phyloP scores from a whole-genome alignment of 139 green algal species.

The Deuterostichococcus epilithicus region DNA sequence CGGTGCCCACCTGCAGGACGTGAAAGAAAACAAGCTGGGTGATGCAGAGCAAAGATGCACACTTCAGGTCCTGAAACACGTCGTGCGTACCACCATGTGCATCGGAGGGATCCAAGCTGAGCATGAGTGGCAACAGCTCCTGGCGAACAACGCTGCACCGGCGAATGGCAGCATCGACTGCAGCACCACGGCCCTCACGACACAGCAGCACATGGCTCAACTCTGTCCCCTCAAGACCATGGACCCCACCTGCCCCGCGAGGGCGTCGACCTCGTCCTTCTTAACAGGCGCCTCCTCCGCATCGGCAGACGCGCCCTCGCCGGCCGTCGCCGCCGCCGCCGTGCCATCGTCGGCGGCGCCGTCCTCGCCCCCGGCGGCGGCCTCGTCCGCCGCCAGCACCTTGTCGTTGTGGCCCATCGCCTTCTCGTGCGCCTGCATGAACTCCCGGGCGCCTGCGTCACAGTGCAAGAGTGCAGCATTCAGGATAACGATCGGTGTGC shows the following conservation, averaged over 20 bases:
- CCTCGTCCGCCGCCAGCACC: slow-evolving; percentile 29
- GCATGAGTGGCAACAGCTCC: too few species aligned
- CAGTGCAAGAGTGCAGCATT: not conserved
- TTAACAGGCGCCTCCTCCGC: not conserved
- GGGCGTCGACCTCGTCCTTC: not conserved
- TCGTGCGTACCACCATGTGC: too few species aligned
- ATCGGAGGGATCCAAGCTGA: too few species aligned
- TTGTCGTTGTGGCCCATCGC: slow-evolving; percentile 56
- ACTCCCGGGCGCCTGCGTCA: slow-evolving; percentile 69
- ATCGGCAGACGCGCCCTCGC: not conserved
- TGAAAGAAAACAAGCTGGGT: too few species aligned
- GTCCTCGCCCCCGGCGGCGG: not conserved
- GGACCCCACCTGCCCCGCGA: not conserved
- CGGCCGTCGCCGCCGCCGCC: not conserved
- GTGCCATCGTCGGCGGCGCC: slow-evolving; percentile 3
- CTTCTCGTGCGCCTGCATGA: slow-evolving; percentile 76
- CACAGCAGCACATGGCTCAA: too few species aligned
- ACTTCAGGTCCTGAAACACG: too few species aligned
- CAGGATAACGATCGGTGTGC: not conserved
- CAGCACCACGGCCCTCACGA: too few species aligned
- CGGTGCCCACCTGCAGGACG: too few species aligned
- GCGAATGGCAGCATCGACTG: too few species aligned
- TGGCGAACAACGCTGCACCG: too few species aligned
- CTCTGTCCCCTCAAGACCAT: too few species aligned
- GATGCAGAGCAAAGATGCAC: too few species aligned